A percentile compares a stretch with the other conserved stretches of the same genome.
Evolutionary conservation across 2,329 filamentous ascomycete genomes (phyloP).

Genomic region (Pyricularia sp.): DNA sequence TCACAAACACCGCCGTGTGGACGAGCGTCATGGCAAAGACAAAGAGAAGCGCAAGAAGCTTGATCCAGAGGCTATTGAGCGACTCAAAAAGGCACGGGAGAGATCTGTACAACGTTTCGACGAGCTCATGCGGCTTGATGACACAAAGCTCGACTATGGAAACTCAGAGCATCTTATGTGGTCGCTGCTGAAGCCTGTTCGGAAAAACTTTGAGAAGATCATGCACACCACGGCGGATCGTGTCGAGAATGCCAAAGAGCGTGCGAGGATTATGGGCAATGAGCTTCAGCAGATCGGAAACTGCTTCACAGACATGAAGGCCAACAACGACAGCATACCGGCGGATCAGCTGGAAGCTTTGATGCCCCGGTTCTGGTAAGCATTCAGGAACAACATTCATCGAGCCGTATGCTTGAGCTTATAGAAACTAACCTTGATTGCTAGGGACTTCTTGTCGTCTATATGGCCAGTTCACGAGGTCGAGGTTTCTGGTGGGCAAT

Average conservation of each 20-base stretch:
- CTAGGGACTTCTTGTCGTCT: conserved; percentile 27
- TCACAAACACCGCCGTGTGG: conserved; percentile 42
- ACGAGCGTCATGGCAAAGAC: conserved; percentile 29
- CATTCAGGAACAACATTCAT: not conserved
- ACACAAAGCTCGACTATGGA: conserved; percentile 22
- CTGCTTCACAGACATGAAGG: conserved; percentile 21
- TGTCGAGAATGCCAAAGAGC: conserved; percentile 22
- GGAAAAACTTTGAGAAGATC: conserved; percentile 25
- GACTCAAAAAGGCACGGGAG: conserved; percentile 21
- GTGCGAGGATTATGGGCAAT: conserved; percentile 25
- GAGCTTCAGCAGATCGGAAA: conserved; percentile 26
- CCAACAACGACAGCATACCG: conserved; percentile 19
- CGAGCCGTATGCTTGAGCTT: not conserved
- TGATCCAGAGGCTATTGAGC: conserved; percentile 25
- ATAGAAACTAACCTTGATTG: conserved; percentile 11
- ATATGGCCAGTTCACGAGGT: conserved; percentile 28
- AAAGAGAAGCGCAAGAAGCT: conserved; percentile 27
- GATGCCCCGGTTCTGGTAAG: conserved; percentile 27
- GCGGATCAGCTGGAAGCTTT: conserved; percentile 20
- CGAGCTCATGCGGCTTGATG: conserved; percentile 25
- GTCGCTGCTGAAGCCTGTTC: conserved; percentile 27
- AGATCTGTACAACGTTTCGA: conserved; percentile 26
- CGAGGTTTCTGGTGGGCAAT: conserved; percentile 23
- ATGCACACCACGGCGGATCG: conserved; percentile 22
- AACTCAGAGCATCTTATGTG: conserved; percentile 26